Evolutionary conservation across 768 basidiomycete species (phyloP).

Genomic region (Tephrocybe rancida): DNA sequence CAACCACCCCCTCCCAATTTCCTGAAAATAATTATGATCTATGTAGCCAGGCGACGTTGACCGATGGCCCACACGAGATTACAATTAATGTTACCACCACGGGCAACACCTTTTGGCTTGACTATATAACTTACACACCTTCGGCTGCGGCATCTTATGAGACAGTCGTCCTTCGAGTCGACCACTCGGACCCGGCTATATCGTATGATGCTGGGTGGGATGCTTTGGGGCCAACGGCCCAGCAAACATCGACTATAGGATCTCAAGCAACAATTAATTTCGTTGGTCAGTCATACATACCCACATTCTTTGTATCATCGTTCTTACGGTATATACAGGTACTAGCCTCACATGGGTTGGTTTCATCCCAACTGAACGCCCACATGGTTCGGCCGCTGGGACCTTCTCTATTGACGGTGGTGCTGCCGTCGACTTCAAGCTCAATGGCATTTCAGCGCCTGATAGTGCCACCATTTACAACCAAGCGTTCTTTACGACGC

Average conservation of each 20-base stretch:
- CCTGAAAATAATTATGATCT: conserved; percentile 22
- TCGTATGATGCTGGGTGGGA: neutral
- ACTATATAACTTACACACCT: conserved; percentile 25
- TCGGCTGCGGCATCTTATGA: conserved; percentile 11
- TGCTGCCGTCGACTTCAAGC: neutral
- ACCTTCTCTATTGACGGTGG: conserved; percentile 10
- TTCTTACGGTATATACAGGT: neutral
- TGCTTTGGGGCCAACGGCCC: conserved; percentile 2
- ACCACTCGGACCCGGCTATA: conserved; percentile 7
- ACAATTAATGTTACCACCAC: conserved; percentile 20
- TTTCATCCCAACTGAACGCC: conserved; percentile 2
- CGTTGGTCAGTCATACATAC: neutral
- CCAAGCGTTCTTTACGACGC: conserved; percentile 11
- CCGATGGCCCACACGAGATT: conserved; percentile 24
- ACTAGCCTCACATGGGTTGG: conserved; percentile 10
- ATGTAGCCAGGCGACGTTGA: conserved; percentile 16
- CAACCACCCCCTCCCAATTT: conserved; percentile 7
- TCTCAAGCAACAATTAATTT: conserved; percentile 7
- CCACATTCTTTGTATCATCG: neutral
- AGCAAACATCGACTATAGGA: conserved; percentile 2
- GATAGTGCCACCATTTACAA: neutral
- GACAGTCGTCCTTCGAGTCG: conserved; percentile 1
- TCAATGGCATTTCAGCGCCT: neutral
- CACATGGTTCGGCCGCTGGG: neutral
- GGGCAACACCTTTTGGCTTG: conserved; percentile 31